Evolutionary conservation across 768 basidiomycete species (phyloP), one percentile per base, ranked within the genome.

Genomic region (Tubosaeta sp.): DNA sequence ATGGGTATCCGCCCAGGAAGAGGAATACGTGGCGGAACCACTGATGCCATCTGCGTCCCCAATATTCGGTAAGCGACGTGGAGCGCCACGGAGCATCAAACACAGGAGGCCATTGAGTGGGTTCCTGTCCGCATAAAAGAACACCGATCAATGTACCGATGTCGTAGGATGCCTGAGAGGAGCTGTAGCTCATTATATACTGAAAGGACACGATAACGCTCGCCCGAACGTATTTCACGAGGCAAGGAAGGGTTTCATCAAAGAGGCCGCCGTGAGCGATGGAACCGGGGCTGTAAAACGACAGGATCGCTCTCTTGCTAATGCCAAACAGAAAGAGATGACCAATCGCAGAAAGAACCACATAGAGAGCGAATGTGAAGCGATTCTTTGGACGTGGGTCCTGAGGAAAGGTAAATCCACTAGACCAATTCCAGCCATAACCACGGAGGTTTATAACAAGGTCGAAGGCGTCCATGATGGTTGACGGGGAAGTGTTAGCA

Each of bases 371-470:
- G 59, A 82, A 84, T 14, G 63, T 54, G 1, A 51, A 16, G 9
- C 61, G 70, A 21, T 76, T 73, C 1, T 60, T 52, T 3, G 74
- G 70, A 18, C 77, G 75, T 10, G 69, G 73, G 54, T 78, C 76
- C 6, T 52, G 62, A 6, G 69, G 63, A 24, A 67, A 30, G 42
- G 59, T 44, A 8, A 61, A 16, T 30, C 59, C 56, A 29, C 63
- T 56, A 1, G 82, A 80, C 35, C 35, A 36, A 36, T 36, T 36
- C 35, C 35, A 36, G 35, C 35, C 35, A 18, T 36, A 18, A 4
- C 77, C 81, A 84, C 38, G 76, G 14, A 81, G 58, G 52, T 76
- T 82, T 56, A 66, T 69, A 21, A 55, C 56, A 21, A 87, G 71
- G 48, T 86, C 82, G 12, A 75, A 56, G 2, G 76, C 75, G 49